Percentiles rank a stretch among this genome's conserved stretches.
Evolutionary conservation across 768 basidiomycete genomes (phyloP).

Genomic region (Termitomyces sp.): DNA sequence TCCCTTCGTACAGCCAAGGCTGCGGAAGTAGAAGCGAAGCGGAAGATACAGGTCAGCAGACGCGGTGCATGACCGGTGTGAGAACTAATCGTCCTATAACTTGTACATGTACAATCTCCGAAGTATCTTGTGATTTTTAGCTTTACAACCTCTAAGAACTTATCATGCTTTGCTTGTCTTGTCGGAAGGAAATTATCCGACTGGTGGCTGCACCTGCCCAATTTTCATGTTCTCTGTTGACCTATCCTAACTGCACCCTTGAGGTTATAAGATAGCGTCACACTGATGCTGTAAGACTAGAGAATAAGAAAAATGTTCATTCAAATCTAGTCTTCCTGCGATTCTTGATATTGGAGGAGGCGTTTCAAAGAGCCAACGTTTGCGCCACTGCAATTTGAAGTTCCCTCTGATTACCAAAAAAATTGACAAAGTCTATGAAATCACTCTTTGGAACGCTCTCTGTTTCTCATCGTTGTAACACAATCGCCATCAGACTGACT

Average conservation of each 20-base stretch:
- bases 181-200: not conserved
- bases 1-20: slow-evolving; percentile 46
- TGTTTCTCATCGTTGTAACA: not conserved
- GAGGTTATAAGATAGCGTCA: not conserved
- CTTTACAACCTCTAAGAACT: not conserved
- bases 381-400: not conserved
- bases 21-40: slow-evolving; percentile 60
- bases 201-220: no score
- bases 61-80: slow-evolving; percentile 6
- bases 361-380: not conserved
- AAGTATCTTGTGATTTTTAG: not conserved
- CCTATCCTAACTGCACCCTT: not conserved
- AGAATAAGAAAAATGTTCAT: not conserved
- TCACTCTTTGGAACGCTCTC: not conserved
- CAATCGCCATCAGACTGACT: no score
- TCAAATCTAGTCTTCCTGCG: not conserved
- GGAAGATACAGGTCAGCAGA: slow-evolving; percentile 32
- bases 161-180: not conserved
- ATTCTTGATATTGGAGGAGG: no score
- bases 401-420: not conserved
- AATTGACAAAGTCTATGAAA: not conserved
- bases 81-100: not conserved
- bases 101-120: slow-evolving; percentile 1
- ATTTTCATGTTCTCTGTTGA: not conserved
- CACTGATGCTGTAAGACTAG: not conserved